Evolutionary conservation across 1,139 yeast genomes (phyloP).

Genomic region (Saccharomyces hybrid): DNA sequence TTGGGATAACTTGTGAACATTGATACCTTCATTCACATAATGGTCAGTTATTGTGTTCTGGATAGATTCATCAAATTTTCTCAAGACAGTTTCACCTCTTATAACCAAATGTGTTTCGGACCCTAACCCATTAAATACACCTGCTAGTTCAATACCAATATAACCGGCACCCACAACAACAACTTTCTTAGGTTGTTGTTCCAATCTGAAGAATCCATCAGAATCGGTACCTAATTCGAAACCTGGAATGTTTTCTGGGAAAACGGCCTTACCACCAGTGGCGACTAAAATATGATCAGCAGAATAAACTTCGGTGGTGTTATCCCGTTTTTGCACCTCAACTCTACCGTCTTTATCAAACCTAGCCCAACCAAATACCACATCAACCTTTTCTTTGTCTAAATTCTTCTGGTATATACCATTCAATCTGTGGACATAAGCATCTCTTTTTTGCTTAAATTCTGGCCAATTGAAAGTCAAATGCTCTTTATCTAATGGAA

Average conservation of each 20-base stretch:
- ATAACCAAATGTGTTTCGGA: constrained; percentile 82
- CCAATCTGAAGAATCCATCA: constrained; percentile 82
- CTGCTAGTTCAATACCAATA: constrained; percentile 92
- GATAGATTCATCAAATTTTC: constrained; percentile 78
- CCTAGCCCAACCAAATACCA: constrained; percentile 78
- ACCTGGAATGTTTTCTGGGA: constrained; percentile 65
- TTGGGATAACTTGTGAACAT: constrained; percentile 60
- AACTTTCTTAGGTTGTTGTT: constrained; percentile 78
- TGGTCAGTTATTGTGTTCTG: constrained; percentile 72
- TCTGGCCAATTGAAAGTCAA: constrained; percentile 66
- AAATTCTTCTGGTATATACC: constrained; percentile 89
- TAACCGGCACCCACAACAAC: constrained; percentile 98
- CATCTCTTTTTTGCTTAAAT: constrained; percentile 84
- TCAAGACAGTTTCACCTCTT: constrained; percentile 82
- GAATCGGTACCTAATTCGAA: constrained; percentile 79
- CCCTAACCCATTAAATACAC: constrained; percentile 87
- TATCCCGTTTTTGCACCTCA: constrained; percentile 62
- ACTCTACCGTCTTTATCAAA: constrained; percentile 67
- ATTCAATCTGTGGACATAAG: constrained; percentile 76
- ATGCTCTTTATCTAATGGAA: constrained; percentile 41
- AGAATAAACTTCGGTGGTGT: constrained; percentile 50
- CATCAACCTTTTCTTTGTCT: constrained; percentile 82
- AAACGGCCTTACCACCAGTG: constrained; percentile 81
- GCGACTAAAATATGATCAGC: constrained; percentile 85
- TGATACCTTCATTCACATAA: constrained; percentile 72